phyloP scores from a whole-genome alignment of 2,329 filamentous ascomycete genomes.

The Tolypocladium capitatum region DNA sequence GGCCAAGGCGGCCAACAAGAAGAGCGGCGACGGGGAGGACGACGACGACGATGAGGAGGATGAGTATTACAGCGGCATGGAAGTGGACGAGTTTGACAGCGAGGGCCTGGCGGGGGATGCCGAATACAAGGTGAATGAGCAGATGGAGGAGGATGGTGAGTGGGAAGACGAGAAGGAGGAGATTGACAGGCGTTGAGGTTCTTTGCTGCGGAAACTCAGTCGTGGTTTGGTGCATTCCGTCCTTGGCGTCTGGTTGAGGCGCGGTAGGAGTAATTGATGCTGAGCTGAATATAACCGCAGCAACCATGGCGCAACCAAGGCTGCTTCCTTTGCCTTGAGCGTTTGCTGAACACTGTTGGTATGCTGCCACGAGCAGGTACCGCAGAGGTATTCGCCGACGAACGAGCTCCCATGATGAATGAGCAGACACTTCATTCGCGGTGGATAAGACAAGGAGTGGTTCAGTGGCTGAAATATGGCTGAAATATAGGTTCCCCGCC shows the following conservation, averaged over 20 bases:
- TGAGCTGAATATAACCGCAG: not conserved
- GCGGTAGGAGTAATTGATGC: not conserved
- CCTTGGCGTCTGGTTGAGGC: not conserved
- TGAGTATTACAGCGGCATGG: conserved; percentile 30
- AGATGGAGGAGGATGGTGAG: conserved; percentile 35
- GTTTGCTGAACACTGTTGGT: too few relatives aligned
- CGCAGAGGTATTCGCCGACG: too few relatives aligned
- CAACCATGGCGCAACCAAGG: not conserved
- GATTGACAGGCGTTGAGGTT: conserved; percentile 1
- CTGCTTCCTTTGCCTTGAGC: not conserved
- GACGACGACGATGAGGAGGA: conserved; percentile 26
- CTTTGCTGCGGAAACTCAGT: not conserved
- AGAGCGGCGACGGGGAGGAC: conserved; percentile 18
- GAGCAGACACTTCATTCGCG: not conserved
- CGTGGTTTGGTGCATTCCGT: not conserved
- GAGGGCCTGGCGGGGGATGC: conserved; percentile 36
- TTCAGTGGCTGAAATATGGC: too few relatives aligned
- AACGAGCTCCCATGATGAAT: too few relatives aligned
- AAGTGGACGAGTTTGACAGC: conserved; percentile 36
- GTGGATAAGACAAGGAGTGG: not conserved
- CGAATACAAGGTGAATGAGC: conserved; percentile 34
- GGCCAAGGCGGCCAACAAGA: conserved; percentile 27
- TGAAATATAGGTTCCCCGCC: not conserved
- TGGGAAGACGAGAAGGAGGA: conserved; percentile 35
- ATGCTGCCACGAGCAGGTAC: too few relatives aligned